These are phyloP conservation scores for Apiospora marii DNA, from an alignment of 2,329 filamentous ascomycete genomes.

Conservation along the genomic window DNA sequence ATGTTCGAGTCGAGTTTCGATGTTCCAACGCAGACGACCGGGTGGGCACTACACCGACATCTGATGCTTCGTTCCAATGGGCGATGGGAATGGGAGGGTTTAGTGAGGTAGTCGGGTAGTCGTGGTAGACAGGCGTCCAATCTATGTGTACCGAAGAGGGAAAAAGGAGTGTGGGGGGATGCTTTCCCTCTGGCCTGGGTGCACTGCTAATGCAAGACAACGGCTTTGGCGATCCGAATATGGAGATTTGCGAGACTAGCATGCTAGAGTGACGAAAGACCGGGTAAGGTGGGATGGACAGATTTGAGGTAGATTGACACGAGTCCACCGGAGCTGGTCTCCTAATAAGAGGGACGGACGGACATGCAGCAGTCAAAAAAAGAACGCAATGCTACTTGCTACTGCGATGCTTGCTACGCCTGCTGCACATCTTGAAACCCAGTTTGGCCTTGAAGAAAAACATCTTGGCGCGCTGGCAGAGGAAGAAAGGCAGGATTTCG, in stretches of 20 bases:
- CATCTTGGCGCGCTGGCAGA: background rate
- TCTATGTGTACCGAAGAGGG: slow-evolving; percentile 8
- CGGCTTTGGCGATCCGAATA: slow-evolving; percentile 20
- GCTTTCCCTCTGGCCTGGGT: slow-evolving; percentile 1
- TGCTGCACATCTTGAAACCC: slow-evolving; percentile 3
- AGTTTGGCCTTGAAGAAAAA: background rate
- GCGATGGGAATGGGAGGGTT: background rate
- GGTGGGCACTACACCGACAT: slow-evolving; percentile 18
- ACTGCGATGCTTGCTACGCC: background rate
- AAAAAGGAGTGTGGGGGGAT: slow-evolving; percentile 16
- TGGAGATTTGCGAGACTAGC: slow-evolving; percentile 20
- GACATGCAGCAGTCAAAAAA: background rate
- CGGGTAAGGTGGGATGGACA: slow-evolving; percentile 15
- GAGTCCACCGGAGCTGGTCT: background rate
- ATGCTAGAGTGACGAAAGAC: slow-evolving; percentile 20
- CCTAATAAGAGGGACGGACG: background rate
- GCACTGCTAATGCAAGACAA: slow-evolving; percentile 19
- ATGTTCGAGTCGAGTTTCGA: slow-evolving; percentile 12
- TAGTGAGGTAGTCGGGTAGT: background rate
- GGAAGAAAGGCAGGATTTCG: background rate
- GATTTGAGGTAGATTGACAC: slow-evolving; percentile 9
- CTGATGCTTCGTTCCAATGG: slow-evolving; percentile 16
- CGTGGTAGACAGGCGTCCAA: background rate
- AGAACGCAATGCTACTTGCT: background rate
- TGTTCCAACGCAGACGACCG: background rate